Conservation (phyloP, 2,329 filamentous ascomycete species). For the Ceratocystis papillata region DNA sequence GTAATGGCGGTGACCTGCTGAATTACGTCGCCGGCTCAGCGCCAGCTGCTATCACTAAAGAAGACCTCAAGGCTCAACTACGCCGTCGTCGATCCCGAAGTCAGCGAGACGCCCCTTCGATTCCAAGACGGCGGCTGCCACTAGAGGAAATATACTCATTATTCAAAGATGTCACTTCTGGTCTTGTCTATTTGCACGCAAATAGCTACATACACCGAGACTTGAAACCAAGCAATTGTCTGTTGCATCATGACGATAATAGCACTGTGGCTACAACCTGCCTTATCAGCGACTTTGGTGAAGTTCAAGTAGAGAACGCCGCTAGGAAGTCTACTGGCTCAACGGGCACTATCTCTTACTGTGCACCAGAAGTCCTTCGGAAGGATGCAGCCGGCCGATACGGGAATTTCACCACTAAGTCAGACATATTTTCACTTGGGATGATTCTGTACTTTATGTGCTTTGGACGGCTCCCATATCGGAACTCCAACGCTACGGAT, state of each 20-base stretch:
- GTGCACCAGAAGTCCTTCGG: constrained; percentile 82
- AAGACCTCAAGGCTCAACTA: constrained; percentile 80
- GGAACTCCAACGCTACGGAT: constrained; percentile 68
- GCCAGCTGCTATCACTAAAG: constrained; percentile 56
- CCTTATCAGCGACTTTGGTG: constrained; percentile 93
- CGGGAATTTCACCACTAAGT: constrained; percentile 93
- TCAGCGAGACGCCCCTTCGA: constrained; percentile 51
- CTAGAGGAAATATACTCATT: constrained; percentile 95
- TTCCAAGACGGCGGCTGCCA: constrained; percentile 42
- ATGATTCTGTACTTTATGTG: constrained; percentile 99
- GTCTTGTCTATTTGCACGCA: constrained; percentile 75
- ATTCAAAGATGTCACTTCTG: constrained; percentile 89
- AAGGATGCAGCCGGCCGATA: constrained; percentile 58
- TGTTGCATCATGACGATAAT: constrained; percentile 65
- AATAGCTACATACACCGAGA: constrained; percentile 95
- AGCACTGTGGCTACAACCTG: constrained; percentile 50
- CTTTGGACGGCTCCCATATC: constrained; percentile 79
- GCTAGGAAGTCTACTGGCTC: constrained; percentile 81
- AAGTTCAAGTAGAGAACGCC: constrained; percentile 76
- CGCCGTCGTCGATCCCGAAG: constrained; percentile 70
- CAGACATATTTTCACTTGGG: constrained; percentile 93
- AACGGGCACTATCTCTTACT: constrained; percentile 95
- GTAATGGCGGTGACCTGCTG: constrained; percentile 84
- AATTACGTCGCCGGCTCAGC: constrained; percentile 67
- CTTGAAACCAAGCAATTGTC: constrained; percentile 89